phyloP scores from a whole-genome alignment of 2,329 filamentous ascomycete species.

The Plenodomus tracheiphilus region DNA sequence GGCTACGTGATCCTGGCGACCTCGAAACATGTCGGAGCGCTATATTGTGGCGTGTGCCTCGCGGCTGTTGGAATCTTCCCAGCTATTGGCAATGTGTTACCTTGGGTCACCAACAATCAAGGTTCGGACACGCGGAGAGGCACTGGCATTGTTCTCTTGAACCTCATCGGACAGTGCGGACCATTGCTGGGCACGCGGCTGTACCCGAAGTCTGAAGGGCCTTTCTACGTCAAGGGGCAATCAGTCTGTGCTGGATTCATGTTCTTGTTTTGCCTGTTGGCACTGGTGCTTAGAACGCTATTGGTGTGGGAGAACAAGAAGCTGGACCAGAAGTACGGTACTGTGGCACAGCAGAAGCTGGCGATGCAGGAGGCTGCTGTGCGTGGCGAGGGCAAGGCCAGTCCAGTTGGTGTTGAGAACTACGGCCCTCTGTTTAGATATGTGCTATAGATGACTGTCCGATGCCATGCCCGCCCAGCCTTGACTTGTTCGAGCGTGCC shows the following conservation, averaged over 20 bases:
- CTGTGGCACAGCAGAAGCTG: slow-evolving; percentile 30
- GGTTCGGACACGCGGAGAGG: slow-evolving; percentile 69
- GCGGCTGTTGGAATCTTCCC: slow-evolving; percentile 68
- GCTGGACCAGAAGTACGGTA: slow-evolving; percentile 39
- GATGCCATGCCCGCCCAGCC: no score
- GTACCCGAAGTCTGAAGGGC: slow-evolving; percentile 37
- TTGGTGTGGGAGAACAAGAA: slow-evolving; percentile 44
- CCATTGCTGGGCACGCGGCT: slow-evolving; percentile 42
- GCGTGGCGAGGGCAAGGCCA: slow-evolving; percentile 15
- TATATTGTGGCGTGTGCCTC: slow-evolving; percentile 58
- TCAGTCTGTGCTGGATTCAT: slow-evolving; percentile 44
- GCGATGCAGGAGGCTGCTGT: slow-evolving; percentile 19
- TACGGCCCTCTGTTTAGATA: slow-evolving; percentile 40
- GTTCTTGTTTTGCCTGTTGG: slow-evolving; percentile 41
- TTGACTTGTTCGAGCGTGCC: no score
- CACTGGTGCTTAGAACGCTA: slow-evolving; percentile 32
- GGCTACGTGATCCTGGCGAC: slow-evolving; percentile 69
- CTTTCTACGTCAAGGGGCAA: slow-evolving; percentile 41
- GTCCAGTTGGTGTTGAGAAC: slow-evolving; percentile 34
- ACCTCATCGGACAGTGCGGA: slow-evolving; percentile 62
- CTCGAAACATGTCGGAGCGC: slow-evolving; percentile 52
- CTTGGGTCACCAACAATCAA: slow-evolving; percentile 72
- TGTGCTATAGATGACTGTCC: slow-evolving; percentile 36
- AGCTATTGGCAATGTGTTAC: slow-evolving; percentile 70
- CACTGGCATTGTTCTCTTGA: slow-evolving; percentile 67